Conservation (phyloP, 768 basidiomycete species). For the Russula compacta region DNA sequence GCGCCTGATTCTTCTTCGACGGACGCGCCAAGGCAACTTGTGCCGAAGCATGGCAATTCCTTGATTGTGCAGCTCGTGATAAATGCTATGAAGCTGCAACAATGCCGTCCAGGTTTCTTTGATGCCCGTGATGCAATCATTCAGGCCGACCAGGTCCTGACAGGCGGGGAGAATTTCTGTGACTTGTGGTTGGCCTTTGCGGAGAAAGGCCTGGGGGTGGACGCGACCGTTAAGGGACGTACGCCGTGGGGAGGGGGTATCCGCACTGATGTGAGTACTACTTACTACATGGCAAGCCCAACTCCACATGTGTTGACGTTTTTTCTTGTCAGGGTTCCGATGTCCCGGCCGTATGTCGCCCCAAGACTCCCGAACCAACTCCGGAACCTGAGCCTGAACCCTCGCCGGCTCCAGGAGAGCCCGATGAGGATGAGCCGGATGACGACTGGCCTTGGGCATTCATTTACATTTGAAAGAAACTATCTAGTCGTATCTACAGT, state of each 20-base stretch:
- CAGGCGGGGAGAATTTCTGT: conserved; percentile 90
- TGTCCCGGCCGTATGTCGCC: conserved; percentile 35
- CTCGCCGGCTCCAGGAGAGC: conserved; percentile 27
- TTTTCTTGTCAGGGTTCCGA: conserved; percentile 29
- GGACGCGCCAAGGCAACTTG: conserved; percentile 44
- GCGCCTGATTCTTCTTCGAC: conserved; percentile 28
- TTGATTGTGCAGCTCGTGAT: conserved; percentile 75
- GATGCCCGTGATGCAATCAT: conserved; percentile 86
- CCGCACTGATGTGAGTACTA: conserved; percentile 47
- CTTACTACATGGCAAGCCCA: neutral
- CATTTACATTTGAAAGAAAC: neutral
- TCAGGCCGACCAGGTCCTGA: conserved; percentile 82
- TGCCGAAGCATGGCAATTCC: conserved; percentile 91
- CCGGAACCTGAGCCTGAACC: conserved; percentile 24
- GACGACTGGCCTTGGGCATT: conserved; percentile 1
- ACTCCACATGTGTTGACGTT: neutral
- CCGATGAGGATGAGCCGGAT: conserved; percentile 23
- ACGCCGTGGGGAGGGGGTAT: conserved; percentile 94
- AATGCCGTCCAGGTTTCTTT: conserved; percentile 85
- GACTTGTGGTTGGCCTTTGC: conserved; percentile 81
- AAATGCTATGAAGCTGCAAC: conserved; percentile 91
- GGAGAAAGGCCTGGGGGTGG: conserved; percentile 67
- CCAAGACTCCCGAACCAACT: conserved; percentile 22
- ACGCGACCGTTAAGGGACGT: conserved; percentile 62
- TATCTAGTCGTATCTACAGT: neutral